Percentiles rank a stretch among this genome's conserved stretches.
Conservation (phyloP, 1,284 basidiomycete species). For the Cronartium quercuum region DNA sequence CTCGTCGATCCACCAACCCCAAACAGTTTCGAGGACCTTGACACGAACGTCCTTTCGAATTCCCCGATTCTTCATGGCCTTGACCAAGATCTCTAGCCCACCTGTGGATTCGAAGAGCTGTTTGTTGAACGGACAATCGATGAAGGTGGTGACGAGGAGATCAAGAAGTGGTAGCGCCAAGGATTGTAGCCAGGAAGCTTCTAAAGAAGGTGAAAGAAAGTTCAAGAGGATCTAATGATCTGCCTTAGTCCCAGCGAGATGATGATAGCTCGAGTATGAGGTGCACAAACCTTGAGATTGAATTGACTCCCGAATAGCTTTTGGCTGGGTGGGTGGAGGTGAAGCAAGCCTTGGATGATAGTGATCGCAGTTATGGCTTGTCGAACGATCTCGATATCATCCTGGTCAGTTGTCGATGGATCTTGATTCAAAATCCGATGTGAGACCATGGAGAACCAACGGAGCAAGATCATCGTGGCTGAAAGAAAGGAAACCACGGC, state of each 20-base stretch:
- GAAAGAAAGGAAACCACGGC: not conserved
- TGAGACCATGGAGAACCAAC: constrained; percentile 2
- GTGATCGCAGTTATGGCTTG: not conserved
- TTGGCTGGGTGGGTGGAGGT: constrained; percentile 27
- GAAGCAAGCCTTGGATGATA: constrained; percentile 17
- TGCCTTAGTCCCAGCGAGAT: not conserved
- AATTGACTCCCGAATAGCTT: constrained; percentile 16
- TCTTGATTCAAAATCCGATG: not conserved
- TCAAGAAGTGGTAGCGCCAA: constrained; percentile 23
- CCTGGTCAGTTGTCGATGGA: not conserved
- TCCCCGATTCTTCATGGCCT: constrained; percentile 28
- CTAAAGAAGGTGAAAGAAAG: constrained; percentile 2
- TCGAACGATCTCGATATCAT: not conserved
- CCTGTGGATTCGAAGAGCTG: constrained; percentile 32
- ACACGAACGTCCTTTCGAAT: constrained; percentile 17
- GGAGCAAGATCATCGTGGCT: constrained; percentile 14
- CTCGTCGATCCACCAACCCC: constrained; percentile 37
- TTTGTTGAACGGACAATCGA: constrained; percentile 12
- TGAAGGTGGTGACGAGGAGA: constrained; percentile 13
- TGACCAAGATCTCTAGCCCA: constrained; percentile 27
- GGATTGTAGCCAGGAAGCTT: not conserved
- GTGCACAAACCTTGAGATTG: constrained; percentile 7
- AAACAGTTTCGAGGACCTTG: constrained; percentile 32
- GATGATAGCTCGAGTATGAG: not conserved
- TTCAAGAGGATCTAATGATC: constrained; percentile 11